Conservation (phyloP, 23 red algal species). For the Cyanidioschyzon merolae region DNA sequence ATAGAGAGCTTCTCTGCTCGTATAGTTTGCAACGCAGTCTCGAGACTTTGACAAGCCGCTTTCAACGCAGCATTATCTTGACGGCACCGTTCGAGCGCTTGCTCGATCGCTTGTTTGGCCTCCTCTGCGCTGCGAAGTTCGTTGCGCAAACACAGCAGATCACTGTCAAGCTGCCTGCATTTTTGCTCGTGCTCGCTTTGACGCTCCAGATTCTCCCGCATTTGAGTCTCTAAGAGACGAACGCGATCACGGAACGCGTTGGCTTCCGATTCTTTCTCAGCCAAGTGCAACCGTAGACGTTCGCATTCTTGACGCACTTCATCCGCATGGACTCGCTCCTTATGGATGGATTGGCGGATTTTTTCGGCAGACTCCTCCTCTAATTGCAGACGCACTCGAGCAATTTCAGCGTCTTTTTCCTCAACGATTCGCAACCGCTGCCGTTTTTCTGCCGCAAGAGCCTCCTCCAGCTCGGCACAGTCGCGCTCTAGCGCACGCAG, state of each 20-base stretch:
- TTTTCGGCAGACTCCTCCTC: neutral
- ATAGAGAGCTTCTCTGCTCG: neutral
- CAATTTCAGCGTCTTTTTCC: conserved; percentile 1
- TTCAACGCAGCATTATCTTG: neutral
- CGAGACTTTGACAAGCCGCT: neutral
- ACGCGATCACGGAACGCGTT: neutral
- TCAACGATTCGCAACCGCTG: neutral
- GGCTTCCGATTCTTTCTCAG: neutral
- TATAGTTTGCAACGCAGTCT: neutral
- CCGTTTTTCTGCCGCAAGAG: neutral
- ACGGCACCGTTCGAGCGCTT: neutral
- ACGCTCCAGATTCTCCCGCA: neutral
- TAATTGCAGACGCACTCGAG: neutral
- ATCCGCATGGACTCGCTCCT: neutral
- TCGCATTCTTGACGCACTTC: neutral
- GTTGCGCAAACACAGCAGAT: neutral
- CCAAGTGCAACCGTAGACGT: neutral
- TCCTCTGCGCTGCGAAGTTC: neutral
- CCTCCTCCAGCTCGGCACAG: conserved; percentile 13
- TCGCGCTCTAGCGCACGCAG: conserved; percentile 7
- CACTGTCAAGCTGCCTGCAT: neutral
- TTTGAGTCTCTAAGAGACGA: neutral
- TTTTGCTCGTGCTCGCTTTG: neutral
- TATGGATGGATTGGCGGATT: neutral
- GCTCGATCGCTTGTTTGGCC: neutral